Base-by-base conservation (phyloP, 495 filamentous ascomycete species). In the Penicillium cosmopolitanum region DNA sequence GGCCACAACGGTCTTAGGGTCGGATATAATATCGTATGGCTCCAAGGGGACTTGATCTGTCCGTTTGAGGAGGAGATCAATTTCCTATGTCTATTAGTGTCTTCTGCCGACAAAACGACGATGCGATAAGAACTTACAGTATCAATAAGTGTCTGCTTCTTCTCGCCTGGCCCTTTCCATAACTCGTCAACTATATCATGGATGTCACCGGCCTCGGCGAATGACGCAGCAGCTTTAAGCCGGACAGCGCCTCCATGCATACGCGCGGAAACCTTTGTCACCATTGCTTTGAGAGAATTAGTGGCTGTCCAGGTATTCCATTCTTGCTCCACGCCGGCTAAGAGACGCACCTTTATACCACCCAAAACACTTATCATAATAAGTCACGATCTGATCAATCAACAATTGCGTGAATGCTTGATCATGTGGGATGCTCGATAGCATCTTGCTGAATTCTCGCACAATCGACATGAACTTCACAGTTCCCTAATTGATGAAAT, bases 341-440 rank as follows among this genome's bases (percentile, higher is more conserved):
- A 21, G 51, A 11, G 33, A 42, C 73, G 66, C 58, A 85, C 84
- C 83, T 75, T 92, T 93, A 64, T 90, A 97, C 92, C 92, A 98
- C 35, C 85, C 86, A 68, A 84, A 89, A 68, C 96, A 99, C 64
- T 92, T 88, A 61, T 96, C 92, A 58, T 93, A 96, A 67, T 96
- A 98, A 9, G 89, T 87, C 50, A 88, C 80, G 78, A 99, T 91
- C 71, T 98, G 90, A 4, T 85, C 87, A 61, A 98, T 91, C 58
- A 98, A 88, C 34, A 97, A 82, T 62, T 92, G 86, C 19, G 89
- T 94, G 40, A 98, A 93, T n/a, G 92, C 89, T 73, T 96, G 91
- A 69, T 99, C 95, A 65, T 96, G 96, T 11, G 95, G 96, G 58
- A 99, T 92, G 35, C 88, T 95, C 53, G 93, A 92, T 31, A 99